These are phyloP conservation scores for Blastobotrys buckinghamii DNA, from an alignment of 1,139 yeast species.

Conservation along the genomic window DNA sequence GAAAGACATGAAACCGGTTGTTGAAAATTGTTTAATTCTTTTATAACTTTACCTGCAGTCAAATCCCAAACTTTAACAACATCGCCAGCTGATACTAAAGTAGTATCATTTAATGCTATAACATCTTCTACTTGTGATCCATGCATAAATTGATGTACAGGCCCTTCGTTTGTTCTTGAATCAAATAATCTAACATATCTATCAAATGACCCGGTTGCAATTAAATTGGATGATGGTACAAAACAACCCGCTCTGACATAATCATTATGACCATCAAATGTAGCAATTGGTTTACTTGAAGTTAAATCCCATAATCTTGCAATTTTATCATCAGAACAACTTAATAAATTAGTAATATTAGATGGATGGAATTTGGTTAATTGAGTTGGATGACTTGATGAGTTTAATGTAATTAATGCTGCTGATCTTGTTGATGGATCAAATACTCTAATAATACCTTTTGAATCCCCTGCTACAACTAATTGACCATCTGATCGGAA, in stretches of 20 bases:
- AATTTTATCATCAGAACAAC: constrained; percentile 88
- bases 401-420: constrained; percentile 69
- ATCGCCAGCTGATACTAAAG: constrained; percentile 78
- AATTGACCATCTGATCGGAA: constrained; percentile 78
- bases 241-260: constrained; percentile 81
- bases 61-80: constrained; percentile 89
- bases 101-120: constrained; percentile 74
- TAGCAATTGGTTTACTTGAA: constrained; percentile 64
- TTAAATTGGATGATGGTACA: constrained; percentile 67
- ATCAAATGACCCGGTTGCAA: constrained; percentile 94
- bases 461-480: constrained; percentile 81
- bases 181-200: constrained; percentile 84
- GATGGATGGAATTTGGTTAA: constrained; percentile 90
- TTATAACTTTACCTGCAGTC: constrained; percentile 61
- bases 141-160: constrained; percentile 49
- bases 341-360: constrained; percentile 61
- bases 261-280: constrained; percentile 76
- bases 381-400: constrained; percentile 83
- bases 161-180: constrained; percentile 49
- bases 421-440: constrained; percentile 73
- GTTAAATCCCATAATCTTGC: constrained; percentile 82
- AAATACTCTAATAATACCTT: constrained; percentile 78
- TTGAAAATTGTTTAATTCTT: constrained; percentile 73
- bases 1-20: constrained; percentile 86
- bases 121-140: constrained; percentile 84